These are phyloP conservation scores for Suillus paluster DNA, from an alignment of 768 basidiomycete species.

Conservation along the genomic window DNA sequence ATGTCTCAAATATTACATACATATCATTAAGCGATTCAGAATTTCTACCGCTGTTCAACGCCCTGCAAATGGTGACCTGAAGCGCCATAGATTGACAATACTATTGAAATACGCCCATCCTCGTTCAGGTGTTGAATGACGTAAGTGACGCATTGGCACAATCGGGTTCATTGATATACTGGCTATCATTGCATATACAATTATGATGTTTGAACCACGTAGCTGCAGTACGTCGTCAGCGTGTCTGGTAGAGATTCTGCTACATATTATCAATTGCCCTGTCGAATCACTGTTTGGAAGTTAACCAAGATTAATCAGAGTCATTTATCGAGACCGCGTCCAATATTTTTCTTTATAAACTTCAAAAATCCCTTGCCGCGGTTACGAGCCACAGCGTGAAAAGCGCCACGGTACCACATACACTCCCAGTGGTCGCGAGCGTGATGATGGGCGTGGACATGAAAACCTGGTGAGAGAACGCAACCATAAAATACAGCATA, in stretches of 20 bases:
- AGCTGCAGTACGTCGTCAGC: no score
- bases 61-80: no score
- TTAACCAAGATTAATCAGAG: no score
- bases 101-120: no score
- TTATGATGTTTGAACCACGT: neutral
- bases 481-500: conserved; percentile 29
- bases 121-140: neutral
- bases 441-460: conserved; percentile 16
- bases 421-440: conserved; percentile 18
- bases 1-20: no score
- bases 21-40: no score
- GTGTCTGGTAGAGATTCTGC: no score
- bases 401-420: conserved; percentile 20
- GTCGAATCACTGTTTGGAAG: no score
- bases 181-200: neutral
- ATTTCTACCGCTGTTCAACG: no score
- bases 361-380: neutral
- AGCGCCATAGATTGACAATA: no score
- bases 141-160: neutral
- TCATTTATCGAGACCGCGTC: no score
- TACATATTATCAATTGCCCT: no score
- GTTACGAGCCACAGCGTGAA: conserved; percentile 24
- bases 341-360: neutral
- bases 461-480: conserved; percentile 31
- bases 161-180: neutral